These are phyloP conservation scores for Exserohilum rostratum DNA, from an alignment of 2,329 filamentous ascomycete species.

Conservation along the genomic window DNA sequence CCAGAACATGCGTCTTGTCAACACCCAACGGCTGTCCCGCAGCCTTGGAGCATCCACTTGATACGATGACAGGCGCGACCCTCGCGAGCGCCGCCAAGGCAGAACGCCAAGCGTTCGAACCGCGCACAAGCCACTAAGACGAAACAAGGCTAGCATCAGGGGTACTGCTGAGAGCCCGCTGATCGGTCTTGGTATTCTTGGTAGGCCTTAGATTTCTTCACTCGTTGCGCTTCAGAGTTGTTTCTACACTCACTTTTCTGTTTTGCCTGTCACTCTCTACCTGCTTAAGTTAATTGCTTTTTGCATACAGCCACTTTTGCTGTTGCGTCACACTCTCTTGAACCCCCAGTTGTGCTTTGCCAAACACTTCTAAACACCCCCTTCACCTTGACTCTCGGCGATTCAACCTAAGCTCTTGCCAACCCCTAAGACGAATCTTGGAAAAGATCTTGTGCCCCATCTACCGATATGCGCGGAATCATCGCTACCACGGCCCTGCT, in stretches of 20 bases:
- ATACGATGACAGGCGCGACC: background rate
- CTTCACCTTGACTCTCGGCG: constrained; percentile 28
- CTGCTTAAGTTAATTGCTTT: constrained; percentile 27
- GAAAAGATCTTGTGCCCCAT: constrained; percentile 26
- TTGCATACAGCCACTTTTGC: constrained; percentile 28
- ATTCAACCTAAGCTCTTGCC: constrained; percentile 33
- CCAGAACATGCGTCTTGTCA: background rate
- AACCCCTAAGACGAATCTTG: constrained; percentile 34
- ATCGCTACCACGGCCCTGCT: constrained; percentile 59
- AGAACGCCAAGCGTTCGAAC: constrained; percentile 1
- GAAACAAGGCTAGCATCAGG: constrained; percentile 37
- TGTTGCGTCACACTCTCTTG: constrained; percentile 34
- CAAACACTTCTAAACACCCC: constrained; percentile 8
- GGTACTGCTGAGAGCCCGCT: constrained; percentile 25
- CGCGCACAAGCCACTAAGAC: constrained; percentile 14
- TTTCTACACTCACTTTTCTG: constrained; percentile 37
- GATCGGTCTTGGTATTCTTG: constrained; percentile 36
- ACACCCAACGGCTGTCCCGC: background rate
- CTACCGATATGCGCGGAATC: constrained; percentile 61
- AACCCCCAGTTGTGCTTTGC: constrained; percentile 14
- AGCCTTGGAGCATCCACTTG: background rate
- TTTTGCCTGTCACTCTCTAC: constrained; percentile 42
- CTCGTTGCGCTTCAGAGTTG: constrained; percentile 41
- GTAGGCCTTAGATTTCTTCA: constrained; percentile 35
- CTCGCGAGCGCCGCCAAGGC: background rate